Conservation (phyloP, 2,329 filamentous ascomycete genomes). For the Ambrosiella cleistominuta region DNA sequence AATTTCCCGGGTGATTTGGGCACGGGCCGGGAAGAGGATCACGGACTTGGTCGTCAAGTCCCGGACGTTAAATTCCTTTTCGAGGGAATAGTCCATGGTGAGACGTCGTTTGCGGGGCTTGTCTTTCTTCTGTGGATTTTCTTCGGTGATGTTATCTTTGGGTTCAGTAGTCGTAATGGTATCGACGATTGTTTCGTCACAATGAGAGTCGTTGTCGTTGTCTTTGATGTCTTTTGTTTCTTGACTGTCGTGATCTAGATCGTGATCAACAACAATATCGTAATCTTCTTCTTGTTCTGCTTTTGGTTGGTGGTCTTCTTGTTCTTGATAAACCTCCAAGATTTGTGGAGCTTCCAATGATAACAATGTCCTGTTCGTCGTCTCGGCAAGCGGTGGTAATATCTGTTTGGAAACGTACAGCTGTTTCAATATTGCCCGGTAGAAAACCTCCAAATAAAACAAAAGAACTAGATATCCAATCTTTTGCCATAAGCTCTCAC, state of each 20-base stretch:
- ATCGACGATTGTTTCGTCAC: no score
- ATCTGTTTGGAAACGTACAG: neutral
- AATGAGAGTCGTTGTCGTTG: no score
- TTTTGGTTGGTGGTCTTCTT: no score
- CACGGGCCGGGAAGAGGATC: constrained; percentile 42
- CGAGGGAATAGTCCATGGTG: neutral
- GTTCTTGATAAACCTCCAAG: no score
- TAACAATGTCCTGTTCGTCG: neutral
- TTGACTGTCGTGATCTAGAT: no score
- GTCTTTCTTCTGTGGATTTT: no score
- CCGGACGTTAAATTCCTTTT: constrained; percentile 32
- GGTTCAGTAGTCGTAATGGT: no score
- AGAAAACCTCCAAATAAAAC: neutral
- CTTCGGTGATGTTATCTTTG: no score
- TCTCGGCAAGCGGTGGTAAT: neutral
- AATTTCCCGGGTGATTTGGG: constrained; percentile 43
- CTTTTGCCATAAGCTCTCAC: neutral
- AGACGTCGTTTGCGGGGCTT: neutral
- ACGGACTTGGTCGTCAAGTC: constrained; percentile 43
- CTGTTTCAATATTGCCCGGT: neutral
- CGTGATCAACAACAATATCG: no score
- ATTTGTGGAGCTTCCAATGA: no score
- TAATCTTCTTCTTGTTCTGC: no score
- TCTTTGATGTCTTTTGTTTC: no score
- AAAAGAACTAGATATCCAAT: neutral